Base-by-base conservation (phyloP, 176 grass and related monocot species). In the Oryza nivara region DNA sequence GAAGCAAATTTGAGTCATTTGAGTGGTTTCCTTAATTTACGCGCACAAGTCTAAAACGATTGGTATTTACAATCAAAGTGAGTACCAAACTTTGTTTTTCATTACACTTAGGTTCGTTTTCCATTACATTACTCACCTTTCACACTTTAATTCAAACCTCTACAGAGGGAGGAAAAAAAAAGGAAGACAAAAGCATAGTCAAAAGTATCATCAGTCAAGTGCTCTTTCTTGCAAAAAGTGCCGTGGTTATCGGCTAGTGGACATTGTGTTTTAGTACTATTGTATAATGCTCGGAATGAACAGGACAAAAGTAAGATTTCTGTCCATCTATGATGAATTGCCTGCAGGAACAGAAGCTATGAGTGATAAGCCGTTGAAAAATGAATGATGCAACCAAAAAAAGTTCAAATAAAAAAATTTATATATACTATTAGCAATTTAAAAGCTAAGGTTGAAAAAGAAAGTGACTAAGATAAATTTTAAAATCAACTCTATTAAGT, bases 171-270 rank as follows among this genome's bases (percentile, higher is more conserved):
- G 52, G 36, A 6, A 12, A 4, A 34, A 47, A 51, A 14, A 7
- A 32, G 3, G 26, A 40, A 40, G 11, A 77, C 25, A 35, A 26
- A 74, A 43, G 70, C 36, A 75, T 22, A 84, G 79, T 73, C 73
- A 86, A 86, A 86, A 85, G 76, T 22, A 52, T 22, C 48, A 84
- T 64, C 23, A 79, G 75, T 68, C 44, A 68, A 36, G 60, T 43
- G 32, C 7, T 75, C 71, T 85, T 81, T 74, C 49, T 76, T 52
- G 70, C 41, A 71, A 65, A 77, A 81, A 67, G 60, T 79, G 81
- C 60, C 75, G 19, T 74, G 46, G 15, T 74, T 84, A 74, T 56
- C 68, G 81, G 81, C 60, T 58, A 79, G 60, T 84, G 73, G 65
- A 65, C 45, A 74, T 1, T 28, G 8, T 73, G 44, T 67, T 65